These are phyloP conservation scores for Rosa persica DNA, from an alignment of 306 rosid species.

Conservation along the genomic window DNA sequence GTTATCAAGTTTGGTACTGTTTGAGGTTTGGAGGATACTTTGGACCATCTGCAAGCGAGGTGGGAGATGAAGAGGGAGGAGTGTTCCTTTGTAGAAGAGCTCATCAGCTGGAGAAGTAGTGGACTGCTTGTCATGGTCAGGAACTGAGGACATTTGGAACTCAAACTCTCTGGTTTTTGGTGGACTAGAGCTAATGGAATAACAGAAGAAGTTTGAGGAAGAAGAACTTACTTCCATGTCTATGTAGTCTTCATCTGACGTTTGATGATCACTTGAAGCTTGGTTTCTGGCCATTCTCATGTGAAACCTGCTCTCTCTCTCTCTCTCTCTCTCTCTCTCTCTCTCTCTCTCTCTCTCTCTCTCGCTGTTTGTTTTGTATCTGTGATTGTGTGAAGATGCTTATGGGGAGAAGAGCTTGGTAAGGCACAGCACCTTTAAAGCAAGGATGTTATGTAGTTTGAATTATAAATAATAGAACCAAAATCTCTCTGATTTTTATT, in stretches of 20 bases:
- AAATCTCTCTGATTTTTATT: slow-evolving; percentile 2
- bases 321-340: neutral
- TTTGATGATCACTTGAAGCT: slow-evolving; percentile 35
- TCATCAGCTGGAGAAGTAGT: slow-evolving; percentile 82
- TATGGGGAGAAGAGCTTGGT: slow-evolving; percentile 63
- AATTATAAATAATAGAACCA: slow-evolving; percentile 22
- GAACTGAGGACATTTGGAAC: slow-evolving; percentile 70
- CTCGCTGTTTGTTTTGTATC: slow-evolving; percentile 15
- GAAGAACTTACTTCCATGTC: slow-evolving; percentile 74
- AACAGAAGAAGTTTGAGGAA: slow-evolving; percentile 46
- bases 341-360: slow-evolving; percentile 24
- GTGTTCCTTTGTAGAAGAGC: slow-evolving; percentile 95
- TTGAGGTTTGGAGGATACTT: slow-evolving; percentile 49
- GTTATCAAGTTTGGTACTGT: slow-evolving; percentile 19
- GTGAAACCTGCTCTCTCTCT: slow-evolving; percentile 22
- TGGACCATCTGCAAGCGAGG: slow-evolving; percentile 91
- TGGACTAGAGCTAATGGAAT: slow-evolving; percentile 49
- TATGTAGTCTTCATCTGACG: slow-evolving; percentile 78
- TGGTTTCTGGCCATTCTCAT: slow-evolving; percentile 57
- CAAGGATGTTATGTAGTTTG: slow-evolving; percentile 43
- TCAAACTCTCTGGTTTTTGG: slow-evolving; percentile 74
- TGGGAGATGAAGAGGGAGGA: slow-evolving; percentile 93
- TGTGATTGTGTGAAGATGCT: slow-evolving; percentile 43
- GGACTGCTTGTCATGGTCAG: slow-evolving; percentile 41
- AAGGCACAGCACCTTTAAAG: slow-evolving; percentile 49